A percentile compares a stretch with the other conserved stretches of the same genome.
phyloP scores from a whole-genome alignment of 2,329 filamentous ascomycete species.

The Cladobotryum protrusum region DNA sequence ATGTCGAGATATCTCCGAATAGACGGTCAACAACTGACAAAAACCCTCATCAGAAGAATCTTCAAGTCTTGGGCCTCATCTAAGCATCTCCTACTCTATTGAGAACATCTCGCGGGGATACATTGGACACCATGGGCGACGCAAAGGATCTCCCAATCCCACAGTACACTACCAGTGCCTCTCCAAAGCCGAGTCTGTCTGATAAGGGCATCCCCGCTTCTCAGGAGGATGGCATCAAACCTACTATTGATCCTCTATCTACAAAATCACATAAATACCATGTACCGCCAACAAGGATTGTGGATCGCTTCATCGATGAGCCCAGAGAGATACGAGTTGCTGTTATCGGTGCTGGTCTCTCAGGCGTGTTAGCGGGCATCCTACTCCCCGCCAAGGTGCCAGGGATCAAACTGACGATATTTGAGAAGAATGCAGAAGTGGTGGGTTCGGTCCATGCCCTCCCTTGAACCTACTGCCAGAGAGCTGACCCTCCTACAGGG shows the following conservation, averaged over 20 bases:
- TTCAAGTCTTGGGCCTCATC: not conserved
- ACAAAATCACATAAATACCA: constrained; percentile 4
- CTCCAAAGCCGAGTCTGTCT: not conserved
- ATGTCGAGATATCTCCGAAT: no score
- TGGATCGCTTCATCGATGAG: constrained; percentile 31
- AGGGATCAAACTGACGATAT: constrained; percentile 56
- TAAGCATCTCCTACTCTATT: no score
- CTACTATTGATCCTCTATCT: not conserved
- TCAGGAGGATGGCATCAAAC: not conserved
- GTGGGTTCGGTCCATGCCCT: constrained; percentile 35
- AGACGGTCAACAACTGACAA: no score
- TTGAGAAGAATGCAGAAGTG: constrained; percentile 62
- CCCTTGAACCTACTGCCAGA: no score
- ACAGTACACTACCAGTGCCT: constrained; percentile 3
- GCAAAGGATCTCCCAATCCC: constrained; percentile 7
- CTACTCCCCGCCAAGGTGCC: constrained; percentile 65
- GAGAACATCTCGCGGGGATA: no score
- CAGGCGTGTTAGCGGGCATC: constrained; percentile 49
- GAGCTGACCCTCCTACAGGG: constrained; percentile 26
- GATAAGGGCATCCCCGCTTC: not conserved
- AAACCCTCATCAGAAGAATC: not conserved
- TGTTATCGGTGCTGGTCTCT: constrained; percentile 32
- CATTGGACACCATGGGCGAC: constrained; percentile 1
- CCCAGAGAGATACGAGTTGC: constrained; percentile 28
- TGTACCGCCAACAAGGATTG: constrained; percentile 4